Evolutionary conservation across 768 basidiomycete genomes (phyloP).

Genomic region (Arthromyces matolae): DNA sequence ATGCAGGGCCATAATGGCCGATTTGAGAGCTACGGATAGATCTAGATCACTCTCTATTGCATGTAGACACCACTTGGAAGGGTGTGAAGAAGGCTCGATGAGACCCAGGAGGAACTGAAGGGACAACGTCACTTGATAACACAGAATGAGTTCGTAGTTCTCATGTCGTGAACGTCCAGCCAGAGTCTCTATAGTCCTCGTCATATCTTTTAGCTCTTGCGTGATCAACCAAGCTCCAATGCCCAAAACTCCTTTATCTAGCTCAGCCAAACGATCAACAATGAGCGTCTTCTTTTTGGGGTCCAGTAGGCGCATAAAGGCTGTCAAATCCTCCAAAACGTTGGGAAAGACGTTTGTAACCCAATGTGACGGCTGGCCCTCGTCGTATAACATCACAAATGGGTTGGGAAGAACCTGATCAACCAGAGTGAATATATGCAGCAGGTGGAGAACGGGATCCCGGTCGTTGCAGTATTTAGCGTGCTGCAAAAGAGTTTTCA

Average conservation of each 20-base stretch:
- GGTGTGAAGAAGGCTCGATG: constrained; percentile 33
- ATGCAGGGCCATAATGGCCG: constrained; percentile 43
- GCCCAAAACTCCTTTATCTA: constrained; percentile 56
- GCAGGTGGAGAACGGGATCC: constrained; percentile 57
- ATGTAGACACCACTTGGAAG: constrained; percentile 40
- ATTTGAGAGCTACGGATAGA: constrained; percentile 35
- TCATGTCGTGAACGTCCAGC: constrained; percentile 23
- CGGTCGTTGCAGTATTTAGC: constrained; percentile 32
- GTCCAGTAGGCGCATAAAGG: constrained; percentile 57
- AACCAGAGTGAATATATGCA: constrained; percentile 54
- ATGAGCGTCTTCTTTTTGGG: constrained; percentile 51
- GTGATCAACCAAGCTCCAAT: constrained; percentile 67
- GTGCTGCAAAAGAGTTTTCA: constrained; percentile 55
- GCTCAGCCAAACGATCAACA: constrained; percentile 47
- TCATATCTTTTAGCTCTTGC: constrained; percentile 59
- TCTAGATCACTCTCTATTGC: constrained; percentile 43
- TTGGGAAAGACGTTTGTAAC: constrained; percentile 52
- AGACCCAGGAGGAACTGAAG: constrained; percentile 50
- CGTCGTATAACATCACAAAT: constrained; percentile 17
- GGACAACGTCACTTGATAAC: constrained; percentile 46
- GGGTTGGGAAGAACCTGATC: constrained; percentile 51
- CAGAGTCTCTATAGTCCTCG: constrained; percentile 34
- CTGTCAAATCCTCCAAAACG: constrained; percentile 48
- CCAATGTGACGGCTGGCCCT: constrained; percentile 43
- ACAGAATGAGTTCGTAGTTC: constrained; percentile 36